Evolutionary conservation across 2,329 filamentous ascomycete species (phyloP), one percentile per base, ranked within the genome.

Genomic region (Biscogniauxia marginata): DNA sequence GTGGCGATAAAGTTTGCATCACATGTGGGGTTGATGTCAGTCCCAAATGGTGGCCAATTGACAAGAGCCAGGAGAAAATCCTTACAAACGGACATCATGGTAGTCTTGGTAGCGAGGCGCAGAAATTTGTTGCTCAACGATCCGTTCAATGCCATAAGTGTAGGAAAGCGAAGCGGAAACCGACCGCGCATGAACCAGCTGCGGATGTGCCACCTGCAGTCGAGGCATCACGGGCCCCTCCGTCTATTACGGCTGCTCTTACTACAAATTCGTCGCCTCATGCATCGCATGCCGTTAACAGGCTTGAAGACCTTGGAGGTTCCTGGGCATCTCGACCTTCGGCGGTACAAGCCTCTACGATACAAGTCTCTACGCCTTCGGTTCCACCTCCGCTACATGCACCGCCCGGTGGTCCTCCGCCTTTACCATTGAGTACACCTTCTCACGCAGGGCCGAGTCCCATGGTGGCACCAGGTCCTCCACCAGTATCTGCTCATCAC

Each of bases 81-180:
- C 75, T 81, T 46, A 79, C 72, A 47, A 84, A 81, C 62, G 83
- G 79, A 5, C 77, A 80, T 61, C 72, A 76, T 23, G 80, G 78
- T 46, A 72, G 69, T 45, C 72, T 83, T 52, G 80, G 82, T 48
- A 75, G 75, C n/a, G 82, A 85, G 65, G 82, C 81, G 6, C 77
- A 79, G 64, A 84, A 80, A 67, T 85, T 84, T 66, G 75, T 84
- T 46, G 79, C 82, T 53, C 83, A 86, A 63, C 77, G 81, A 24
- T 81, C 79, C 59, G 88, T 84, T 61, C 87, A 91, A 71, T 93
- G 89, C 65, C 89, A 93, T 73, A 89, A 90, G 70, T 93, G 89
- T 68, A 81, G 78, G 62, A 87, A 84, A 67, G 70, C 73, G 24
- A 80, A 80, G 55, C 78, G 77, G 22, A 75, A 79, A 52, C 75